Percentiles rank a stretch among this genome's conserved stretches.
These are phyloP conservation scores for Inga leiocalycina DNA, from an alignment of 306 rosid genomes.

Conservation along the genomic window DNA sequence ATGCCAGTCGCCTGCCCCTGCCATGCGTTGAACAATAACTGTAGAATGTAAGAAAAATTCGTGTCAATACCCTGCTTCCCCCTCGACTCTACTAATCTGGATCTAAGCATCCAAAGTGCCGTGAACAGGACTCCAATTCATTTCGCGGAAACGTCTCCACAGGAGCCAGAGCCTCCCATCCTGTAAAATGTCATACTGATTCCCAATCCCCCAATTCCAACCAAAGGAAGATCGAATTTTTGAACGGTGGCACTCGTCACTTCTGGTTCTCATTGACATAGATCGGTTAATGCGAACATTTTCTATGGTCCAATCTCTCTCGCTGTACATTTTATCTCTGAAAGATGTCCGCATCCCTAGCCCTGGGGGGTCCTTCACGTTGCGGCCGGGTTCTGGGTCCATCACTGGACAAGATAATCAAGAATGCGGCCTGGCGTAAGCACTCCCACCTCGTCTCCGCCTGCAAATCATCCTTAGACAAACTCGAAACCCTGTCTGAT, in stretches of 20 bases:
- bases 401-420: slow-evolving; percentile 89
- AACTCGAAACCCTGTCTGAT: slow-evolving; percentile 82
- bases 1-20: too few species aligned
- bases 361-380: slow-evolving; percentile 89
- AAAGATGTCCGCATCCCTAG: slow-evolving; percentile 84
- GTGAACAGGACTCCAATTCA: neutral
- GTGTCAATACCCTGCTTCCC: neutral
- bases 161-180: slow-evolving; percentile 34
- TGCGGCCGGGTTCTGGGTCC: slow-evolving; percentile 91
- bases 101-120: neutral
- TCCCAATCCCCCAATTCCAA: slow-evolving; percentile 7
- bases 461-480: slow-evolving; percentile 88
- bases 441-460: slow-evolving; percentile 91
- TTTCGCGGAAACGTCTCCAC: slow-evolving; percentile 30
- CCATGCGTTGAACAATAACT: too few species aligned
- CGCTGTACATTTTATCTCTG: neutral
- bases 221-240: slow-evolving; percentile 23
- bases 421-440: slow-evolving; percentile 99
- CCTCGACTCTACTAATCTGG: neutral
- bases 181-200: slow-evolving; percentile 30
- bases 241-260: slow-evolving; percentile 15
- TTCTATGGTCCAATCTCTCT: slow-evolving; percentile 32
- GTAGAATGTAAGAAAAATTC: neutral
- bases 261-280: neutral
- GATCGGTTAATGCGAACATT: slow-evolving; percentile 34